Evolutionary conservation across 2,329 filamentous ascomycete genomes (phyloP).

Genomic region (Teratosphaeria epicoccoides): DNA sequence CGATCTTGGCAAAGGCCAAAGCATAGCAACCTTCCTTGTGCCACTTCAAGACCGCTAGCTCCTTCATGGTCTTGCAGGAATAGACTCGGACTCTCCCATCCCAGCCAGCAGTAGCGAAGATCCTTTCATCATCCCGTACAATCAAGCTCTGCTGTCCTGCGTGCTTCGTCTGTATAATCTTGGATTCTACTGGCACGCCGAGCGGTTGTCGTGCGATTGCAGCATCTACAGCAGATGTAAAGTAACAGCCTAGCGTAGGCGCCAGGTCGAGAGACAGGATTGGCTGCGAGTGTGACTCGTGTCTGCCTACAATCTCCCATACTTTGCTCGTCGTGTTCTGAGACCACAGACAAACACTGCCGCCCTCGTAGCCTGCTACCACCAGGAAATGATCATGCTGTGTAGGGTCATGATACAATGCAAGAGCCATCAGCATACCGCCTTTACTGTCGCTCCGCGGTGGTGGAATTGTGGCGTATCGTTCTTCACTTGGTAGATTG

Average conservation of each 20-base stretch:
- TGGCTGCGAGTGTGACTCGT: conserved; percentile 65
- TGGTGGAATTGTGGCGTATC: conserved; percentile 50
- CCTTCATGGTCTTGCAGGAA: conserved; percentile 62
- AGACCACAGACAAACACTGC: conserved; percentile 52
- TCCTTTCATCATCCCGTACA: conserved; percentile 66
- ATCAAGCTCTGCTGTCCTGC: conserved; percentile 75
- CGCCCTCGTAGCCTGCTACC: conserved; percentile 75
- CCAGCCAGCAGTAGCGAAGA: conserved; percentile 91
- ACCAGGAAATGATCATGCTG: conserved; percentile 45
- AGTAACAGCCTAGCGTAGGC: conserved; percentile 45
- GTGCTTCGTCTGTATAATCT: conserved; percentile 63
- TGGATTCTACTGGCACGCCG: conserved; percentile 2
- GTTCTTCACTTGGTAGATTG: conserved; percentile 61
- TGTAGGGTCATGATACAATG: conserved; percentile 34
- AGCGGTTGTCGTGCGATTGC: conserved; percentile 67
- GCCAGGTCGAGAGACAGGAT: conserved; percentile 52
- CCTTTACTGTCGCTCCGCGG: conserved; percentile 38
- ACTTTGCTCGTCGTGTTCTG: conserved; percentile 32
- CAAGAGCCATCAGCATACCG: conserved; percentile 84
- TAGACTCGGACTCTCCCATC: conserved; percentile 76
- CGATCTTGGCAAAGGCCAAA: conserved; percentile 54
- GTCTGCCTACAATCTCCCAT: conserved; percentile 51
- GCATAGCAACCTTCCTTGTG: conserved; percentile 81
- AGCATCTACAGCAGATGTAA: conserved; percentile 76
- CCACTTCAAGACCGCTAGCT: conserved; percentile 89